phyloP scores from a whole-genome alignment of 129 eudicot genomes.

The Escallonia rubra region DNA sequence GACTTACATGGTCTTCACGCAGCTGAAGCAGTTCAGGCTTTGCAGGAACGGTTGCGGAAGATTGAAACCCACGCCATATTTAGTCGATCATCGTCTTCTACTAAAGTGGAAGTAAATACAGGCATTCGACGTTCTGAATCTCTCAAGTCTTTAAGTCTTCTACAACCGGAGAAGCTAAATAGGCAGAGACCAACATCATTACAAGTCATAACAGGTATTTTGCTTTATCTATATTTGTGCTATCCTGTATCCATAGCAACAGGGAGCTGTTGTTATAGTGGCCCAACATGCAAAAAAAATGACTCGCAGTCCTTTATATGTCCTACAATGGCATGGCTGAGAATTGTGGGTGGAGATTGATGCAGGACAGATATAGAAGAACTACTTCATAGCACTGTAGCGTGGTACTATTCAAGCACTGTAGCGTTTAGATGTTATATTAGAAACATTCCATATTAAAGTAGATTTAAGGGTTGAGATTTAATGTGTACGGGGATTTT shows the following conservation, averaged over 20 bases:
- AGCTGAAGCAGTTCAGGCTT: slow-evolving; percentile 75
- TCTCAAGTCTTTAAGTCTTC: slow-evolving; percentile 7
- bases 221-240: neutral
- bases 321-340: neutral
- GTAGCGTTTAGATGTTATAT: no score
- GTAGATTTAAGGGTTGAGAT: no score
- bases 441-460: no score
- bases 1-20: slow-evolving; percentile 96
- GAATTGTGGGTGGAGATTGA: neutral
- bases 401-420: no score
- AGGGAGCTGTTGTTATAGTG: no score
- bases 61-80: slow-evolving; percentile 39
- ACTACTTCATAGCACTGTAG: no score
- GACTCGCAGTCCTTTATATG: neutral
- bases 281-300: neutral
- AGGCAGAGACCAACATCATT: slow-evolving; percentile 40
- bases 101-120: slow-evolving; percentile 11
- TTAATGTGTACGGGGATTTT: no score
- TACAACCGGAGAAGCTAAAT: slow-evolving; percentile 23
- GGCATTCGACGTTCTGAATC: slow-evolving; percentile 16
- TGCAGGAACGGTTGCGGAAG: slow-evolving; percentile 53
- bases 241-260: neutral
- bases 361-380: no score
- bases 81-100: slow-evolving; percentile 12
- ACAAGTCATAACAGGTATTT: slow-evolving; percentile 81